These are phyloP conservation scores for Venturia carpophila DNA, from an alignment of 2,329 filamentous ascomycete genomes.

Conservation along the genomic window DNA sequence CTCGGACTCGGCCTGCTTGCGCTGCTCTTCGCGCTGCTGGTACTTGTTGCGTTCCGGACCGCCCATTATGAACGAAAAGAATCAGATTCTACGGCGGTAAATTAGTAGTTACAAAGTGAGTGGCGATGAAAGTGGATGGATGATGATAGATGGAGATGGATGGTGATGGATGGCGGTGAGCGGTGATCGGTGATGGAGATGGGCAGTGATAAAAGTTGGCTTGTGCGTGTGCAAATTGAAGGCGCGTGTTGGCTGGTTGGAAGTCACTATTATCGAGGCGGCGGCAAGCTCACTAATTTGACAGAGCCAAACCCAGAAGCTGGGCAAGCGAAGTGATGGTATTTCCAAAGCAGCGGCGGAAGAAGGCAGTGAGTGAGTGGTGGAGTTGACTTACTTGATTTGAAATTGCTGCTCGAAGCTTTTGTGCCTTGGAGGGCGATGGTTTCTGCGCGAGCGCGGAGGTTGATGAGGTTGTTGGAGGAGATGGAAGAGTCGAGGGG, in stretches of 20 bases:
- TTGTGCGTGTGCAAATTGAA: neutral
- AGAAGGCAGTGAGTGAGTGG: neutral
- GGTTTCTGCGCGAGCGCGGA: neutral
- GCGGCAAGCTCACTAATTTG: neutral
- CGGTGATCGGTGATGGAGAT: slow-evolving; percentile 7
- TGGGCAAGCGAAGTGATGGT: neutral
- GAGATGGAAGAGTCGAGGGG: neutral
- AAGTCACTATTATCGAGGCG: neutral
- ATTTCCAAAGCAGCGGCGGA: neutral
- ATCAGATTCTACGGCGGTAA: neutral
- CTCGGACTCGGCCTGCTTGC: neutral
- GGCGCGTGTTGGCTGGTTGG: neutral
- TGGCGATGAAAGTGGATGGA: neutral
- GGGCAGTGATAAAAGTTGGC: too few species aligned
- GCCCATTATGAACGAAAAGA: neutral
- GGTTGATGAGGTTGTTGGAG: neutral
- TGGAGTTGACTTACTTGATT: slow-evolving; percentile 11
- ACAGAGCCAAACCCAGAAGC: neutral
- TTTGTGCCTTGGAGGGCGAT: slow-evolving; percentile 2
- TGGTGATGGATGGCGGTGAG: neutral
- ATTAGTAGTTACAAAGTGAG: neutral
- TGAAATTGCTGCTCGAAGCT: neutral
- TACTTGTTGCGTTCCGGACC: slow-evolving; percentile 1
- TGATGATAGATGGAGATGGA: neutral
- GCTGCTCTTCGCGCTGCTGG: neutral